Percentiles rank a stretch among this genome's conserved stretches.
Conservation (phyloP, 208 protist species). For the Leishmania arabica region DNA sequence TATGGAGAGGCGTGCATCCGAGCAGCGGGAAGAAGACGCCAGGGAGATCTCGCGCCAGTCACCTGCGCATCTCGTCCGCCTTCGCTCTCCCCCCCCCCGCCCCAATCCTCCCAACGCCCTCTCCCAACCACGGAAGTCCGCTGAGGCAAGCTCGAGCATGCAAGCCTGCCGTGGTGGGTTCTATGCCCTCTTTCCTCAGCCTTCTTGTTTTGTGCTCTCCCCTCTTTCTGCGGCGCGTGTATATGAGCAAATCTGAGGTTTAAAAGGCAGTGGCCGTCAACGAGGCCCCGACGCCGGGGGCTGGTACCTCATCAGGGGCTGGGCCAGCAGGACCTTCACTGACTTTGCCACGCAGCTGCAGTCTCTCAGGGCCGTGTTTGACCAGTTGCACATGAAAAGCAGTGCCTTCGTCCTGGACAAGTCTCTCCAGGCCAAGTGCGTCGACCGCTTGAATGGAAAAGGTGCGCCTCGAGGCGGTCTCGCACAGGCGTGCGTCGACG, state of each 20-base stretch:
- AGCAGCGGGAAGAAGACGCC: neutral
- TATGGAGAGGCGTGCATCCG: neutral
- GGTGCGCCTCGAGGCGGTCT: constrained; percentile 59
- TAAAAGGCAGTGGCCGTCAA: constrained; percentile 47
- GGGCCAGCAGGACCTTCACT: constrained; percentile 51
- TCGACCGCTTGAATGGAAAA: constrained; percentile 65
- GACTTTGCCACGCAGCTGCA: constrained; percentile 46
- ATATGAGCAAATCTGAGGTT: constrained; percentile 54
- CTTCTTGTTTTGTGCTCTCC: too few species aligned
- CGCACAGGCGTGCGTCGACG: constrained; percentile 14
- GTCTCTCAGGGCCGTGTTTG: constrained; percentile 46
- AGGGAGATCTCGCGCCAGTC: neutral
- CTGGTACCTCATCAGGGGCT: constrained; percentile 52
- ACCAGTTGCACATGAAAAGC: constrained; percentile 32
- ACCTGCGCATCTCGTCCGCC: too few species aligned
- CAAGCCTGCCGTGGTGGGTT: neutral
- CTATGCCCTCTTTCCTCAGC: neutral
- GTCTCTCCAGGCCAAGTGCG: constrained; percentile 52
- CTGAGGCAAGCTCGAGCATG: neutral
- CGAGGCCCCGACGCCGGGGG: constrained; percentile 46
- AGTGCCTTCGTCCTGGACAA: constrained; percentile 62
- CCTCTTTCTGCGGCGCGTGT: neutral
- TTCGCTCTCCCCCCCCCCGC: too few species aligned
- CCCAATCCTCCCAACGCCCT: too few species aligned
- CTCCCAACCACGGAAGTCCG: neutral